Base-by-base conservation (phyloP, 2,329 filamentous ascomycete genomes). In the Monilinia fructicola region DNA sequence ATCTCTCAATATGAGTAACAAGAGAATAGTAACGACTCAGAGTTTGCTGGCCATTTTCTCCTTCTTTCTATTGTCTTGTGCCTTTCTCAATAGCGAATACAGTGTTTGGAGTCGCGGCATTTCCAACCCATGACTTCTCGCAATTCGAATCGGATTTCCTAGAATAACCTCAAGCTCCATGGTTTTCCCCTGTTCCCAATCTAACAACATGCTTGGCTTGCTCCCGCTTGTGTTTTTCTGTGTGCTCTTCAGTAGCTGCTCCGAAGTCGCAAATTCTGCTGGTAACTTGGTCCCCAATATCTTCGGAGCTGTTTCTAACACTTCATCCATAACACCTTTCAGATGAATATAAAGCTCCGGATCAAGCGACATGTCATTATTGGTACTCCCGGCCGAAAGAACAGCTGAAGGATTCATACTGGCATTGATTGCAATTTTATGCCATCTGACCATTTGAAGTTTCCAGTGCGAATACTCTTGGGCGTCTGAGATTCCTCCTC, bases 391-490 rank as follows among this genome's bases (percentile, higher is more conserved):
- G 16, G 87, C 86, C 0, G 84, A 85, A 0, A 92, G 81, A 10
- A 91, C 88, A 2, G 88, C 86, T 0, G 86, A 88, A 0, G 89
- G 88, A 78, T 92, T 92, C 83, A 91, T 90, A 62, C 87, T 85
- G 0, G 88, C 87, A 76, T 92, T 92, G 80, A 92, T 91, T 72
- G 87, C 88, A 69, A 91, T 85, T 77, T 92, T 92, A 77, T 91
- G 89, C 89, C 89, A 92, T 31, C 89, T 82, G 23, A 91, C 84
- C 53, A 86, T 83, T 77, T 92, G 90, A 55, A 92, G 79, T 68
- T 86, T 88, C 42, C 86, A 79, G 76, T 90, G 87, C 56, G 85
- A 82, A 72, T 89, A 86, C 10, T 83, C 79, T 68, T 87, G 84
- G 6, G 87, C 87, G 76, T 92, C 89, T 67, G 82, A 82, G 70